phyloP scores from a whole-genome alignment of 257 asterid genomes.

The Nicotiana otophora region DNA sequence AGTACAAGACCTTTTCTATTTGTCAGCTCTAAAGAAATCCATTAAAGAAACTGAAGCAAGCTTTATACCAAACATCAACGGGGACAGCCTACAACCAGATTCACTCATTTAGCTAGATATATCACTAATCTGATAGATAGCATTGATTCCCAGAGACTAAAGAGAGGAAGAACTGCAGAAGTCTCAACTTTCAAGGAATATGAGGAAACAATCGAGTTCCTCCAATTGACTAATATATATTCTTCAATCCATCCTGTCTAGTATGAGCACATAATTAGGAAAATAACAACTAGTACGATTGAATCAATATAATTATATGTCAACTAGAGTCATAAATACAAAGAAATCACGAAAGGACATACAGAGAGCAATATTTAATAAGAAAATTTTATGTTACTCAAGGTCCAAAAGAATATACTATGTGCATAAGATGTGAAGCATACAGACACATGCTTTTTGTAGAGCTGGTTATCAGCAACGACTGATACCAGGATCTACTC shows the following conservation, averaged over 20 bases:
- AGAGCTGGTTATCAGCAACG: background rate
- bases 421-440: background rate
- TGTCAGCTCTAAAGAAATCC: background rate
- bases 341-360: background rate
- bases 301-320: background rate
- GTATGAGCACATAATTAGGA: background rate
- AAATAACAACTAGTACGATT: background rate
- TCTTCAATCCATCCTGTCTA: background rate
- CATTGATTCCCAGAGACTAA: background rate
- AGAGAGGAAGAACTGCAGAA: background rate
- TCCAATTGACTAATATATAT: background rate
- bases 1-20: background rate
- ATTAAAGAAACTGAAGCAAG: background rate
- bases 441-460: background rate
- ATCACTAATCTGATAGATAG: background rate
- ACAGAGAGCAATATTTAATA: background rate
- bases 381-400: background rate
- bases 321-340: background rate
- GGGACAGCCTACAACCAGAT: background rate
- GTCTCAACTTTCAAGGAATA: background rate
- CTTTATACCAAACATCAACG: background rate
- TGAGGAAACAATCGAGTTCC: background rate
- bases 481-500: background rate
- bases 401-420: background rate
- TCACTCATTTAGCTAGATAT: background rate